Evolutionary conservation across 352 stramenopile species (phyloP).

Genomic region (Aphanomyces stellatus): DNA sequence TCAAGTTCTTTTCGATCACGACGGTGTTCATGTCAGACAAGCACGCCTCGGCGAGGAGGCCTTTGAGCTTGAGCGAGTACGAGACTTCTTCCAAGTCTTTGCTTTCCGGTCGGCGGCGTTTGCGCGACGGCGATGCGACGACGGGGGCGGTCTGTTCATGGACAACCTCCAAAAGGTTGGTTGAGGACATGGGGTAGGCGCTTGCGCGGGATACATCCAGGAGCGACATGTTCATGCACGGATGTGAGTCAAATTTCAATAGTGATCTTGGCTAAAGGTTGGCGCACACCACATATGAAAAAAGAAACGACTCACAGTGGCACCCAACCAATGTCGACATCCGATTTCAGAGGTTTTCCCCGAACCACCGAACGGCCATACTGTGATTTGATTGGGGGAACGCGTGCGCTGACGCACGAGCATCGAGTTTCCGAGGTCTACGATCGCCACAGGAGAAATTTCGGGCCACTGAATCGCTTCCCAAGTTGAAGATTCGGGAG

Average conservation of each 20-base stretch:
- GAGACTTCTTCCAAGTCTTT: conserved; percentile 57
- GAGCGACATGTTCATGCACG: conserved; percentile 1
- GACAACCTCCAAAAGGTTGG: not conserved
- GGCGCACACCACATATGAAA: not conserved
- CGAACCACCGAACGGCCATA: not conserved
- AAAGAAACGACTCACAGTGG: not conserved
- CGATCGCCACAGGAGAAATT: conserved; percentile 4
- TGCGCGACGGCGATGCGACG: not conserved
- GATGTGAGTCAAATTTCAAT: not conserved
- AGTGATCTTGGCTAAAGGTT: too few relatives aligned
- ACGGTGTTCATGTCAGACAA: conserved; percentile 81
- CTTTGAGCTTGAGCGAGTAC: conserved; percentile 80
- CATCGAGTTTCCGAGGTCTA: not conserved
- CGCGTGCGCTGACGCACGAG: not conserved
- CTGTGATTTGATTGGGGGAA: not conserved
- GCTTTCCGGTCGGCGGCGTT: conserved; percentile 9
- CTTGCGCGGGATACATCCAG: not conserved
- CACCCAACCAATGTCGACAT: conserved; percentile 3
- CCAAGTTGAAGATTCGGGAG: not conserved
- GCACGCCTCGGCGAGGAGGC: conserved; percentile 72
- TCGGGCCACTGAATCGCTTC: not conserved
- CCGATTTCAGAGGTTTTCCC: not conserved
- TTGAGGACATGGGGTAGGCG: not conserved
- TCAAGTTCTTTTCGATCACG: conserved; percentile 79
- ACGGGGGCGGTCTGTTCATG: too few relatives aligned